phyloP scores from a whole-genome alignment of 108 stramenopile species.

The Nitzschia sp. region DNA sequence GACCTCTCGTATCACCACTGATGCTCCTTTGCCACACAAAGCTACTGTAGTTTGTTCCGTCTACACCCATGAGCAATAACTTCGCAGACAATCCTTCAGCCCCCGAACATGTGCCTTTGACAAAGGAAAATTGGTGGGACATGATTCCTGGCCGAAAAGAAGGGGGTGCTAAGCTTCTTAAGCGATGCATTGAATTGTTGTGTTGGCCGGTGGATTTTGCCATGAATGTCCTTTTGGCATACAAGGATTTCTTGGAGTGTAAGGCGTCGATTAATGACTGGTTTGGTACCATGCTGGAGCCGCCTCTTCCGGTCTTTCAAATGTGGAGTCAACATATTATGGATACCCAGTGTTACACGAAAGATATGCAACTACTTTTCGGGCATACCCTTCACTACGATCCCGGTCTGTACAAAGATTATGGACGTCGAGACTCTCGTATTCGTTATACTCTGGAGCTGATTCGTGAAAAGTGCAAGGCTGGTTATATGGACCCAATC shows the following conservation, averaged over 20 bases:
- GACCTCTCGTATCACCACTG: too few species aligned
- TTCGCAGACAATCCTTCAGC: too few species aligned
- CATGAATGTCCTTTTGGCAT: constrained; percentile 39
- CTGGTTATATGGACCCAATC: background rate
- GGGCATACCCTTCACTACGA: constrained; percentile 37
- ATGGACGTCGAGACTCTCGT: background rate
- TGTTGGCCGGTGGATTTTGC: constrained; percentile 39
- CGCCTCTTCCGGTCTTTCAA: constrained; percentile 47
- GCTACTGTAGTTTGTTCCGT: too few species aligned
- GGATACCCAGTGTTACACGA: constrained; percentile 43
- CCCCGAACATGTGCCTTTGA: background rate
- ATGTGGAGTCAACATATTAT: constrained; percentile 66
- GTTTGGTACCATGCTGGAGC: constrained; percentile 36
- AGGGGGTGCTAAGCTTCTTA: constrained; percentile 45
- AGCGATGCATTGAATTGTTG: constrained; percentile 44
- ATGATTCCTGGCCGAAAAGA: constrained; percentile 33
- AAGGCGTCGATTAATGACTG: constrained; percentile 52
- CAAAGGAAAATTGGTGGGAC: constrained; percentile 38
- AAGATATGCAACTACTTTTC: constrained; percentile 43
- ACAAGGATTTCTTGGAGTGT: constrained; percentile 55
- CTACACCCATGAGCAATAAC: too few species aligned
- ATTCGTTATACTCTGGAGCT: background rate
- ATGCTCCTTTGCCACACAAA: too few species aligned
- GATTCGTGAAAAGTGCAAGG: background rate
- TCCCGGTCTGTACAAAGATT: constrained; percentile 10